A percentile compares a stretch with the other conserved stretches of the same genome.
phyloP scores from a whole-genome alignment of 768 basidiomycete species.

The Lactarius tabidus region DNA sequence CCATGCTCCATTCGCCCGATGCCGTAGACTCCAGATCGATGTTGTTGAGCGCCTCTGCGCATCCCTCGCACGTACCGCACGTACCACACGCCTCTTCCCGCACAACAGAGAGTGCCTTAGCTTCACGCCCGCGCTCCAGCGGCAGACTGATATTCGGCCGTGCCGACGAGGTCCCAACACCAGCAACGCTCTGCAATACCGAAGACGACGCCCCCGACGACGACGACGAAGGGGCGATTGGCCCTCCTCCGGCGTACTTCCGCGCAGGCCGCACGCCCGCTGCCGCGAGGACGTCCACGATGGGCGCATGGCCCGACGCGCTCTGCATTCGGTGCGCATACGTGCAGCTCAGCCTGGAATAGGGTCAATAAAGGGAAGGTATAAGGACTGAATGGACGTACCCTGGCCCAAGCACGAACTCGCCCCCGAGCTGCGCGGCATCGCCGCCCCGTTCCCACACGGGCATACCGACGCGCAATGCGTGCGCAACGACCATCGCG shows the following conservation, averaged over 20 bases:
- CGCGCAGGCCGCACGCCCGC: constrained; percentile 44
- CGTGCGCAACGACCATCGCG: constrained; percentile 68
- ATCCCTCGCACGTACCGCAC: constrained; percentile 10
- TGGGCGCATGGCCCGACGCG: constrained; percentile 68
- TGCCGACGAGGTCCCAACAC: not conserved
- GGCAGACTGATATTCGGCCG: constrained; percentile 9
- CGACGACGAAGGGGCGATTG: not conserved
- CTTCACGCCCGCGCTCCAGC: constrained; percentile 16
- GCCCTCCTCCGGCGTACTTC: not conserved
- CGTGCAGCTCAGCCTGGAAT: constrained; percentile 53
- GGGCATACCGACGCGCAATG: constrained; percentile 72
- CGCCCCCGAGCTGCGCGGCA: constrained; percentile 78
- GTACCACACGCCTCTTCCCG: constrained; percentile 21
- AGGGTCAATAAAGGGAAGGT: not conserved
- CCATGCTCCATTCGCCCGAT: constrained; percentile 25
- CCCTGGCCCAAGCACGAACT: constrained; percentile 74
- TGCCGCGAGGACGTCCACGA: constrained; percentile 60
- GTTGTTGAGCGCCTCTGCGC: constrained; percentile 14
- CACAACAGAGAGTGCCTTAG: constrained; percentile 25
- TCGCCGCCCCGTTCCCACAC: constrained; percentile 80
- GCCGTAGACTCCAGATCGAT: constrained; percentile 21
- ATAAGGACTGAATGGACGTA: constrained; percentile 29
- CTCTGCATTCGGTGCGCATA: constrained; percentile 86
- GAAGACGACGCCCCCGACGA: too few relatives aligned
- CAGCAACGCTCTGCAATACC: not conserved